phyloP scores from a whole-genome alignment of 148 eudicot genomes.

The Persicaria maculosa region DNA sequence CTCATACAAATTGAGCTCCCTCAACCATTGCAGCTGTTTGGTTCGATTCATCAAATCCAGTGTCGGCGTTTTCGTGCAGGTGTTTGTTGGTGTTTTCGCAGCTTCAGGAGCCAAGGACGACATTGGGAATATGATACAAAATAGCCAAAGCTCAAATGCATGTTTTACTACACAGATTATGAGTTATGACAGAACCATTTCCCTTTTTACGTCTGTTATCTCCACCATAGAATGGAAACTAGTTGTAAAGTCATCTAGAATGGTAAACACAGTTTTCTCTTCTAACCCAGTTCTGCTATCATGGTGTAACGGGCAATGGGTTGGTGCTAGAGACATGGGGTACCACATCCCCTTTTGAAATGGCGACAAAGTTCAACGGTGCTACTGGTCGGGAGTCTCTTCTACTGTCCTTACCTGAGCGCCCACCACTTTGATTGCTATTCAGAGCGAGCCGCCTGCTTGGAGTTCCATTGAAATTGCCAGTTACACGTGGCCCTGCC shows the following conservation, averaged over 20 bases:
- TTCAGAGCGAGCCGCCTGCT: constrained; percentile 36
- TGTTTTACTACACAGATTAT: not conserved
- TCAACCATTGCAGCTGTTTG: too few species aligned
- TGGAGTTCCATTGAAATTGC: constrained; percentile 23
- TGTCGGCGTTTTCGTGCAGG: too few species aligned
- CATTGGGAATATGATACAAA: not conserved
- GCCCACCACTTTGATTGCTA: constrained; percentile 51
- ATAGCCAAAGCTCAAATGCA: not conserved
- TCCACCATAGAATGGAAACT: not conserved
- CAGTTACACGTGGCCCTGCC: constrained; percentile 68
- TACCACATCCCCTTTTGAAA: constrained; percentile 61
- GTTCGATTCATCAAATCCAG: too few species aligned
- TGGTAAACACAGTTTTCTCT: not conserved
- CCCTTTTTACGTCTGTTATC: not conserved
- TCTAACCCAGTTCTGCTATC: too few species aligned
- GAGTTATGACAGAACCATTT: not conserved
- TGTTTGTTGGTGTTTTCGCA: too few species aligned
- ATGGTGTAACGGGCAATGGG: too few species aligned
- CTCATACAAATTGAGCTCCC: too few species aligned
- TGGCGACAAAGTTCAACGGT: constrained; percentile 70
- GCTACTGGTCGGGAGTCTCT: constrained; percentile 56
- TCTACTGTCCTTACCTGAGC: constrained; percentile 61
- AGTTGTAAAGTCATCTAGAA: not conserved
- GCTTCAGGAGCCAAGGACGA: not conserved
- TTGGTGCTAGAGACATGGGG: too few species aligned